phyloP scores from a whole-genome alignment of 1,284 basidiomycete genomes.

The Tetrapyrgos nigripes region DNA sequence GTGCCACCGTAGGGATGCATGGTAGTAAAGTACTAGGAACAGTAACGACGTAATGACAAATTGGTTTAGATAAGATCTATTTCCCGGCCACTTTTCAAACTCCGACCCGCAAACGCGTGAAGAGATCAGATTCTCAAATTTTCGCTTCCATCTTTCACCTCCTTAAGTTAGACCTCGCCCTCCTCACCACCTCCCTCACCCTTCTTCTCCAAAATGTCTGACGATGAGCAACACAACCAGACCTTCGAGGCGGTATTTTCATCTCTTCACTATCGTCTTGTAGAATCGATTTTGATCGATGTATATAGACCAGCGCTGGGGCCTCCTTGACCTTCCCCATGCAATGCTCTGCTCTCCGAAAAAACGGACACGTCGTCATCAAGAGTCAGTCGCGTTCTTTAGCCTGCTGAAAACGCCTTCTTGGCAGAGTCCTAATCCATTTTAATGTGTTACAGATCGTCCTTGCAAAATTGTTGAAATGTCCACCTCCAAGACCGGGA shows the following conservation, averaged over 20 bases:
- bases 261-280: conserved; percentile 13
- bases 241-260: conserved; percentile 79
- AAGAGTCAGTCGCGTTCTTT: conserved; percentile 61
- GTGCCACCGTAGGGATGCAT: conserved; percentile 76
- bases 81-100: background rate
- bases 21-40: conserved; percentile 9
- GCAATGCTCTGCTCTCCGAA: conserved; percentile 98
- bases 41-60: background rate
- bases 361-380: conserved; percentile 97
- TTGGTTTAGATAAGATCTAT: background rate
- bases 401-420: conserved; percentile 8
- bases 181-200: conserved; percentile 22
- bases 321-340: conserved; percentile 91
- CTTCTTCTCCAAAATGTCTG: conserved; percentile 69
- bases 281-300: conserved; percentile 12
- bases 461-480: conserved; percentile 99
- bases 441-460: conserved; percentile 60
- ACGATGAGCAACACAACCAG: conserved; percentile 91
- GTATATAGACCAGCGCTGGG: conserved; percentile 70
- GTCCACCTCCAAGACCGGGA: conserved; percentile 99
- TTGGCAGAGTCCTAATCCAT: conserved; percentile 8
- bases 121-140: conserved; percentile 18
- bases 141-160: conserved; percentile 19
- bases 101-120: background rate
- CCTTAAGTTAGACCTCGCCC: conserved; percentile 17